Evolutionary conservation across 2,329 filamentous ascomycete species (phyloP).

Genomic region (Alternaria atra): DNA sequence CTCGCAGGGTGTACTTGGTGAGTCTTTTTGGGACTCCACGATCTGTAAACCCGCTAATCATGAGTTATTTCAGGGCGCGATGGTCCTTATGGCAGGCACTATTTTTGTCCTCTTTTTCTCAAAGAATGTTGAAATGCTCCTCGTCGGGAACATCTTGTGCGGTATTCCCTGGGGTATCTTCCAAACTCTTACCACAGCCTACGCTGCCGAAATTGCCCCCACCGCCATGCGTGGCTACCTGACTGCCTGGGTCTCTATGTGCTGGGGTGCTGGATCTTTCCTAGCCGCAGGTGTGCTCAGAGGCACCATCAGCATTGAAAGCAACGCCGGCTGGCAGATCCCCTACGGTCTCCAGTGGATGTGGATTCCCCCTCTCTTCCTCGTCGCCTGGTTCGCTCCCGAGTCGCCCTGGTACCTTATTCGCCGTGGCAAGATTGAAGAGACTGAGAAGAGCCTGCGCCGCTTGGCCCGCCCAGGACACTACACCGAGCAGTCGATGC

Average conservation of each 20-base stretch:
- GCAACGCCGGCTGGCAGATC: conserved; percentile 70
- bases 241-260: conserved; percentile 73
- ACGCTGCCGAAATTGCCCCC: conserved; percentile 65
- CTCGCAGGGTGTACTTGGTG: conserved; percentile 51
- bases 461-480: conserved; percentile 67
- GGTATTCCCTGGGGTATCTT: conserved; percentile 16
- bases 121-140: conserved; percentile 47
- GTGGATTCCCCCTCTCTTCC: conserved; percentile 60
- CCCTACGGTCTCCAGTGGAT: conserved; percentile 69
- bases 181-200: conserved; percentile 65
- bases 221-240: conserved; percentile 58
- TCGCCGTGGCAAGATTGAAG: conserved; percentile 66
- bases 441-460: conserved; percentile 63
- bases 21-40: conserved; percentile 41
- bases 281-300: conserved; percentile 74
- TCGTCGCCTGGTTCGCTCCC: conserved; percentile 18
- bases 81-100: conserved; percentile 31
- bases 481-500: conserved; percentile 60
- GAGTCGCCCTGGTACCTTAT: conserved; percentile 74
- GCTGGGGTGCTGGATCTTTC: conserved; percentile 75
- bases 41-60: conserved; percentile 16
- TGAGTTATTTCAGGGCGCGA: conserved; percentile 11
- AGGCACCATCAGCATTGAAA: conserved; percentile 67
- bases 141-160: conserved; percentile 65
- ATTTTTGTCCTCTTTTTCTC: conserved; percentile 57